Evolutionary conservation across 305 asterid genomes (phyloP), one percentile per base, ranked within the genome.

Genomic region (Rubia occidens): DNA sequence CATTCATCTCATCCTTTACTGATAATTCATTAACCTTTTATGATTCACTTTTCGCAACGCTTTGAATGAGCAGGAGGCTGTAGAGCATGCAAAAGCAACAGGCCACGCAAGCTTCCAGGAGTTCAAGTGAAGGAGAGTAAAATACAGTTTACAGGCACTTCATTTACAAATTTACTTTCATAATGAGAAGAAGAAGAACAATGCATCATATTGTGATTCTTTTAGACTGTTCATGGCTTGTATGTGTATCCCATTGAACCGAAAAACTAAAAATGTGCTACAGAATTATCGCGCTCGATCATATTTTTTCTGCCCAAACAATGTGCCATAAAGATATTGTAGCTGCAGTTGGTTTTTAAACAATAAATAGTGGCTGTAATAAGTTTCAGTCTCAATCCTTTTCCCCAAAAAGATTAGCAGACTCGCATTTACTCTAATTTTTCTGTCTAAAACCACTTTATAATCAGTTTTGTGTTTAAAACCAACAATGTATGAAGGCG

Each of bases 91-190:
- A 5, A 74, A 73, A 74, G 95, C 91, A 59, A 94, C 97, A 13
- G 97, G 99, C 11, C 99, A 94, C 77, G 91, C 72, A 21, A 94
- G 87, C 85, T 94, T 94, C 70, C 99, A 89, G 75, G 97, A 94
- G 64, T 94, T 66, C 80, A 86, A 58, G 78, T 94, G 81, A 89
- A 64, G 70, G 45, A 56, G 8, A 42, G 35, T 4, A 18, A 43
- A 44, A 26, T 21, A 67, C 15, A 47, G 39, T n/a, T 53, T 3
- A 60, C 10, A 39, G 35, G 17, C 8, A 11, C 14, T 0, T 7
- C 10, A 21, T 14, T 17, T 66, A 39, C 21, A 45, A 1, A 43
- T 53, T 53, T 53, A 20, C 1, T 66, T 64, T 40, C 45, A 13
- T 21, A 8, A 4, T 62, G 29, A 62, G 49, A 35, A 62, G 32